Conservation (phyloP, 805 yeast species). For the Lipomyces spencermartinsiae region DNA sequence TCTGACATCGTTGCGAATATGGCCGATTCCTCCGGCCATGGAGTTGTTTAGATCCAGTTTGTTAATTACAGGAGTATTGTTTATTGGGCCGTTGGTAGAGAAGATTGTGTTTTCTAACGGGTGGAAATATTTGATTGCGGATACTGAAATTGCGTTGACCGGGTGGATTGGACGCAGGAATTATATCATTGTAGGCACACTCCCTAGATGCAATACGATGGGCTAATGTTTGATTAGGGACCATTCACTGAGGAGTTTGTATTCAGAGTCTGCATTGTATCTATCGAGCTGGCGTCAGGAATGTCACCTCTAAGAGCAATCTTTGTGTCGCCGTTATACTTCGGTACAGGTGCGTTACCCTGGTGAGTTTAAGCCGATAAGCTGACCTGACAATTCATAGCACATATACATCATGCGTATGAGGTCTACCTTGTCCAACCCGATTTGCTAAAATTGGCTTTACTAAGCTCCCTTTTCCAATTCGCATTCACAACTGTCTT, state of each 20-base stretch:
- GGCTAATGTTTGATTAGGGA: conserved; percentile 49
- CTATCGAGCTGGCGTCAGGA: conserved; percentile 42
- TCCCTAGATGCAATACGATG: not conserved
- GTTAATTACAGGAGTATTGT: conserved; percentile 49
- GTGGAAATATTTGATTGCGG: conserved; percentile 4
- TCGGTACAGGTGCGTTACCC: conserved; percentile 54
- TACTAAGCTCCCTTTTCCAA: conserved; percentile 57
- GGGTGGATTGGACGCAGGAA: conserved; percentile 28
- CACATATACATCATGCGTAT: conserved; percentile 78
- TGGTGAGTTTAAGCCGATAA: not conserved
- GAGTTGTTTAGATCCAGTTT: conserved; percentile 27
- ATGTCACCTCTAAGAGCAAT: conserved; percentile 42
- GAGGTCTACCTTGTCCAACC: conserved; percentile 49
- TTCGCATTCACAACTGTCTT: conserved; percentile 69
- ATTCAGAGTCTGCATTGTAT: conserved; percentile 59
- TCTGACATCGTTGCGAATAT: conserved; percentile 17
- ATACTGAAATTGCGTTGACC: conserved; percentile 10
- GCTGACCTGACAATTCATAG: conserved; percentile 43
- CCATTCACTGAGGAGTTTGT: conserved; percentile 82
- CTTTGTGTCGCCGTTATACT: conserved; percentile 62
- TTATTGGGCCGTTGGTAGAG: conserved; percentile 57
- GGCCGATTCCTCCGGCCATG: conserved; percentile 21
- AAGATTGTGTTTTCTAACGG: conserved; percentile 43
- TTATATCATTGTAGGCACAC: conserved; percentile 31
- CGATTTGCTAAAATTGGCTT: conserved; percentile 45